A percentile compares a stretch with the other conserved stretches of the same genome.
These are phyloP conservation scores for Colletotrichum scovillei DNA, from an alignment of 2,329 filamentous ascomycete genomes.

Conservation along the genomic window DNA sequence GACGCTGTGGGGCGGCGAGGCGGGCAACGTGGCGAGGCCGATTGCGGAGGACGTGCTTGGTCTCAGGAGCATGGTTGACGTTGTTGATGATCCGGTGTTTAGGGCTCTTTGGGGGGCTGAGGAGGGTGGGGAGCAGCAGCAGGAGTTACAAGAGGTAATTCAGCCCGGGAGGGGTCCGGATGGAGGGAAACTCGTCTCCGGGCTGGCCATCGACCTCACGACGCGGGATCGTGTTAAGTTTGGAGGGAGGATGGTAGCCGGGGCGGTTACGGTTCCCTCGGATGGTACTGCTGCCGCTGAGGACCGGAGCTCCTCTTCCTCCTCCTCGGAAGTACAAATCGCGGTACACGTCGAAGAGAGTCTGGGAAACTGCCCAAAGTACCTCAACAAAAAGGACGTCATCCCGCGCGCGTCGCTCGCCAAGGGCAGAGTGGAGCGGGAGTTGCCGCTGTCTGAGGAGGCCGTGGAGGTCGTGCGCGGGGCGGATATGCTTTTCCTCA, in stretches of 20 bases:
- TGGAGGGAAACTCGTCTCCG: constrained; percentile 52
- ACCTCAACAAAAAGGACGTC: constrained; percentile 80
- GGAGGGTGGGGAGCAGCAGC: constrained; percentile 38
- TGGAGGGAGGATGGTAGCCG: constrained; percentile 75
- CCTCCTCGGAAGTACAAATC: constrained; percentile 56
- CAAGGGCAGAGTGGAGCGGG: constrained; percentile 40
- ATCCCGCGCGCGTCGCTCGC: constrained; percentile 38
- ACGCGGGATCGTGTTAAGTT: constrained; percentile 80
- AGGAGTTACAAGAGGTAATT: constrained; percentile 49
- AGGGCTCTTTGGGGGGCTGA: constrained; percentile 66
- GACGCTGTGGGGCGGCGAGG: constrained; percentile 79
- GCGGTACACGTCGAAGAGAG: constrained; percentile 78
- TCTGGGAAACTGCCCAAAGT: constrained; percentile 88
- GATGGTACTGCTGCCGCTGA: constrained; percentile 31
- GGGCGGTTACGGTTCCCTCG: constrained; percentile 55
- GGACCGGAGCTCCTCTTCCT: background rate
- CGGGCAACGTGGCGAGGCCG: constrained; percentile 70
- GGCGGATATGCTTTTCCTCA: constrained; percentile 83
- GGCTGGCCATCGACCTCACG: constrained; percentile 74
- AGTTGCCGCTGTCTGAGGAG: constrained; percentile 58
- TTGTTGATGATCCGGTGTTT: constrained; percentile 76
- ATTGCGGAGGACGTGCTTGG: constrained; percentile 74
- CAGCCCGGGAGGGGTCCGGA: constrained; percentile 49
- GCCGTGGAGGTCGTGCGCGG: constrained; percentile 70
- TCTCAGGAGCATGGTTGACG: constrained; percentile 70